Conservation (phyloP, 768 basidiomycete genomes). For the Chalciporus sphaerocephalus region DNA sequence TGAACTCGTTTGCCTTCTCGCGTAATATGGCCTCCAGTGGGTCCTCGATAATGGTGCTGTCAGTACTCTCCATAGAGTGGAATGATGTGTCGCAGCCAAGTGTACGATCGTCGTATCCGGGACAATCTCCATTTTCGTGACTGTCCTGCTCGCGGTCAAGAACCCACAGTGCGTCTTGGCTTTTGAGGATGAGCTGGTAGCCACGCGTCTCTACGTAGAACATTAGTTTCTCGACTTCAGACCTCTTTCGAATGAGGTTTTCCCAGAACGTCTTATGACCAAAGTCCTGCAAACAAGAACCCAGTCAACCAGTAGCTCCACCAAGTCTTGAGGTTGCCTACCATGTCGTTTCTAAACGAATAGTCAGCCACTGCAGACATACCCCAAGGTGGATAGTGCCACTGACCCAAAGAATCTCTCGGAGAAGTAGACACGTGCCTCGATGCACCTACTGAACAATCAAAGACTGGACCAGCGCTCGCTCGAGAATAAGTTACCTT, state of each 20-base stretch:
- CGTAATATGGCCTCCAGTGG: conserved; percentile 34
- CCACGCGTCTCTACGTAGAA: conserved; percentile 31
- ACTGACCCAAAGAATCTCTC: conserved; percentile 40
- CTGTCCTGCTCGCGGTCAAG: conserved; percentile 24
- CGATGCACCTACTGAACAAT: conserved; percentile 32
- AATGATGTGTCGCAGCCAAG: conserved; percentile 2
- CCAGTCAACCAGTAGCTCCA: not conserved
- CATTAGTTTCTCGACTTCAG: conserved; percentile 30
- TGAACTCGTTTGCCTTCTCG: conserved; percentile 29
- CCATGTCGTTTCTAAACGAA: conserved; percentile 23
- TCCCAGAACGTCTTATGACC: conserved; percentile 38
- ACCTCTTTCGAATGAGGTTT: conserved; percentile 29
- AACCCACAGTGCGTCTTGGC: conserved; percentile 37
- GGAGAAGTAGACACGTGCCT: conserved; percentile 36
- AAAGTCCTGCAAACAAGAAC: conserved; percentile 30
- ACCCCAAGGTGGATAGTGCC: not conserved
- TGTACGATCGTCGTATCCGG: conserved; percentile 12
- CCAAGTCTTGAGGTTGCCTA: not conserved
- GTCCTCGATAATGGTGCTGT: conserved; percentile 18
- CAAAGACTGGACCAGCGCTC: not conserved
- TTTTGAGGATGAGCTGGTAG: conserved; percentile 33
- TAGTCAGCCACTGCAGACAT: not conserved
- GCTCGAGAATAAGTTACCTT: conserved; percentile 16
- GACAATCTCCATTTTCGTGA: conserved; percentile 21
- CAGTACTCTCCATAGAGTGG: conserved; percentile 6